Conservation (phyloP, 78 protist genomes). For the Tieghemostelium lacteum region DNA sequence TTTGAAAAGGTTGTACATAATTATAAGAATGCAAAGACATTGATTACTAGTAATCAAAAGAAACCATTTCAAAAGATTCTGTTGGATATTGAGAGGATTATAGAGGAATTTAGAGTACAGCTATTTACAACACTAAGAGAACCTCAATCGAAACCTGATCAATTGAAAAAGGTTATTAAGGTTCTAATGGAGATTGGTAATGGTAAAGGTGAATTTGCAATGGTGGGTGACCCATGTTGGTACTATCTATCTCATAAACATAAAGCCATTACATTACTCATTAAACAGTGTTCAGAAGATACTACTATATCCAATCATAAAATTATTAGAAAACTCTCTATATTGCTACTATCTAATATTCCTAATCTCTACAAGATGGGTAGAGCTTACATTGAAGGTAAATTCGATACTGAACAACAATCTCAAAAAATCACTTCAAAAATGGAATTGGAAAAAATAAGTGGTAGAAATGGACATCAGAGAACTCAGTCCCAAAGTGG, state of each 20-base stretch:
- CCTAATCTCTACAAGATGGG: constrained; percentile 70
- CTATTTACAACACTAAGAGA: constrained; percentile 21
- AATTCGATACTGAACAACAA: constrained; percentile 36
- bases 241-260: constrained; percentile 38
- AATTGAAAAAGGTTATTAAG: constrained; percentile 25
- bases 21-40: constrained; percentile 48
- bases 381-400: constrained; percentile 43
- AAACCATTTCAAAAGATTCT: constrained; percentile 51
- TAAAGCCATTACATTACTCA: constrained; percentile 27
- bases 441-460: not conserved
- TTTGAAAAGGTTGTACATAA: constrained; percentile 61
- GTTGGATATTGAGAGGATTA: constrained; percentile 42
- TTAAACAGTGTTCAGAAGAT: constrained; percentile 62
- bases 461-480: too few species aligned
- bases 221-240: constrained; percentile 72
- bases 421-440: not conserved
- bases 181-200: constrained; percentile 68
- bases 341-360: constrained; percentile 55
- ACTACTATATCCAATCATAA: constrained; percentile 44
- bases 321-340: constrained; percentile 48
- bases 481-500: not conserved
- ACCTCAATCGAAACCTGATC: constrained; percentile 53
- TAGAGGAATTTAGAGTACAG: constrained; percentile 46
- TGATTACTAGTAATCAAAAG: constrained; percentile 44
- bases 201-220: constrained; percentile 51